Base-by-base conservation (phyloP, 768 basidiomycete genomes). In the Tulasnella sp. region DNA sequence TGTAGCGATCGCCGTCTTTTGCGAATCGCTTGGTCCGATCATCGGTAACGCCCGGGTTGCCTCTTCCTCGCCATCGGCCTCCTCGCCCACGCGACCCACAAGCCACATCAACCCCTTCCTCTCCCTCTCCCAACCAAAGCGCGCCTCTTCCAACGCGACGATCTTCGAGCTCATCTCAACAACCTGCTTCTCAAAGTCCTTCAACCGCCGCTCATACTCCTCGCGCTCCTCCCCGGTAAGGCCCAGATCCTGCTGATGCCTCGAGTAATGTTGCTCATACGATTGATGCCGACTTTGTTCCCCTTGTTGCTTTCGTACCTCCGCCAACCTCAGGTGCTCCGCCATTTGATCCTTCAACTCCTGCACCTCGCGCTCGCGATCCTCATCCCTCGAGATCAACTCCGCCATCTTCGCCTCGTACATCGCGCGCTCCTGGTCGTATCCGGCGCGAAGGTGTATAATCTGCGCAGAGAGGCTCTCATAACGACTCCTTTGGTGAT, bases 111-210 rank as follows among this genome's bases (percentile, higher is more conserved):
- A 51, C 15, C 49, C 45, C n/a, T 59, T 59, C 50, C 56, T 51
- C 61, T 58, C 61, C 56, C 43, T 41, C 44, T 58, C 61, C 58
- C 58, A 59, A 1, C 29, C 34, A 34, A 50, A 59, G 29, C 43
- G 49, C 58, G 48, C 58, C 48, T 24, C 29, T 50, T 59, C 58
- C 11, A 59, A 38, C 27, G 48, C 44, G 29, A 47, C 27, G 43
- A 61, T 56, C 45, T 48, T 41, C n/a, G 30, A 27, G 19, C 56
- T 38, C 61, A 29, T 55, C 17, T 56, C 54, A 1, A 27, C 61
- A 21, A 55, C 34, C 26, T 55, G 52, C 54, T 49, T 55, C 61
- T 56, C 53, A 21, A 55, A 26, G 43, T 61, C 61, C 30, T 38
- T n/a, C 24, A 44, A 7, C 19, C 44, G 21, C n/a, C 30, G 38